Evolutionary conservation across 2,329 filamentous ascomycete genomes (phyloP), one percentile per base, ranked within the genome.

Genomic region (Colletotrichum tabaci): DNA sequence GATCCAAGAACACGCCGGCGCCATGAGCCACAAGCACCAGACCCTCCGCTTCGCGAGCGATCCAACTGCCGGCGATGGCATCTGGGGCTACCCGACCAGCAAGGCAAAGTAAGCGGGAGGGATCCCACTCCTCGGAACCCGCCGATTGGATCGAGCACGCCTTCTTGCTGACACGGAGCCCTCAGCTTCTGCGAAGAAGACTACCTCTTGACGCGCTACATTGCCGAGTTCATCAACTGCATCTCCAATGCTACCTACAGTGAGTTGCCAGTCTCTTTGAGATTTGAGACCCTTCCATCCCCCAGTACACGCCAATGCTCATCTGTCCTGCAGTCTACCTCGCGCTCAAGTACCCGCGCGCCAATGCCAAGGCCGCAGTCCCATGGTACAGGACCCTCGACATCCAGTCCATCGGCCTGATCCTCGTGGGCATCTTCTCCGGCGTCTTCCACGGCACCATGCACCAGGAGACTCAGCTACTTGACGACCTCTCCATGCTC

Each of bases 401-500:
- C 74, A 81, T 82, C 67, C 82, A 85, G 77, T 82, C 85, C 26
- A 15, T 81, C 30, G 80, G 82, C 6, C 81, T 86, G 40, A 73
- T 86, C 44, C 50, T 80, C 8, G 80, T 86, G 44, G 85, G 85
- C 63, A 61, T 85, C 52, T 79, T 78, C 35, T 87, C 85, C 1
- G 81, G 82, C 60, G 61, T 81, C 13, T 87, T 84, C 75, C 85
- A 87, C 74, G 84, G 84, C 42, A 82, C 83, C 9, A 79, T 87
- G 21, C 84, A 80, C 63, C 83, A 84, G 60, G 76, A 76, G 1
- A 76, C 84, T 7, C 82, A 87, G 73, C 85, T 84, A 70, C 84
- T 83, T 73, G 89, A 90, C 74, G 88, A 91, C 74, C 79, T 90
- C n/a, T 86, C 87, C 65, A 90, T 90, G 88, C 83, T 90, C 40